Evolutionary conservation across 495 filamentous ascomycete species (phyloP), one percentile per base, ranked within the genome.

Genomic region (Penicillium manginii): DNA sequence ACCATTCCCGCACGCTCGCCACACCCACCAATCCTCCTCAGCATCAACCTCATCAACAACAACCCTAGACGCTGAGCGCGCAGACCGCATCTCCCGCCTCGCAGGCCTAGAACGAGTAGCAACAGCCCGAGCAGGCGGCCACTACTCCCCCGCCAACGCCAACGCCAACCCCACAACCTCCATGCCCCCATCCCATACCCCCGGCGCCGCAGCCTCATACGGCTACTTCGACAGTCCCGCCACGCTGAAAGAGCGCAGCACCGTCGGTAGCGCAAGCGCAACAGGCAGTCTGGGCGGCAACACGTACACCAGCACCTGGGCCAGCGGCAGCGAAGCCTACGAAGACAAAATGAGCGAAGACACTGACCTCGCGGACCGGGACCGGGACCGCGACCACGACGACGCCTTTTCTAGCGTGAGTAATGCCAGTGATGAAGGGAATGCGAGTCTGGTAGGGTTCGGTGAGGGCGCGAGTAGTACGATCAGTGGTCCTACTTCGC

Each of bases 71-170:
- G 91, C 91, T 53, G 92, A 97, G 73, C 91, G 92, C 63, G 92
- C 91, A 50, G 92, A 96, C 74, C 91, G 92, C 63, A 96, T 97
- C 68, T 94, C 91, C 35, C 91, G 92, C 23, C 85, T 97, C 15
- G 88, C 92, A 8, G 92, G 92, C 40, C 81, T 97, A 33, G 91
- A 93, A 65, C 85, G 88, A 19, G 87, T 96, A 22, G 83, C 88
- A 9, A 86, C 88, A 14, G 80, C 85, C 11, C 88, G 90, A 29
- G 72, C 78, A 12, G 80, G 65, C 53, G 75, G 77, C 57, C 52
- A 65, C 42, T 66, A 65, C 42, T 66, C 63, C 18, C 73, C 65
- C 59, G 63, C 60, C 31, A 63, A 61, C 22, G 67, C 62, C 18
- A 61, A 29, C 9, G 26, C 26, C 1, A 29, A 4, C 4, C 4